Conservation (phyloP, 345 rosid species). For the Cardamine occulta region DNA sequence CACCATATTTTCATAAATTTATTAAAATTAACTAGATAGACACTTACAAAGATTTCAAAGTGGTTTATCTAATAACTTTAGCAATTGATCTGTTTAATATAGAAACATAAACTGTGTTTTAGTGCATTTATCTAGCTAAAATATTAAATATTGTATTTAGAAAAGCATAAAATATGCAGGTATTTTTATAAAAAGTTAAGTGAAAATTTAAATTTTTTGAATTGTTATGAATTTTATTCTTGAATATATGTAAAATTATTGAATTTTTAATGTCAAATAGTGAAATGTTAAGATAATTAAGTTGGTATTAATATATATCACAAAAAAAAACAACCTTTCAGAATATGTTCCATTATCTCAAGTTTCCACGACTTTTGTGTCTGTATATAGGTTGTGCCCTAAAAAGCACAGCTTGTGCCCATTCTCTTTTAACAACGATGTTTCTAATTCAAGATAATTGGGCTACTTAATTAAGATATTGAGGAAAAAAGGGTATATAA, state of each 20-base stretch:
- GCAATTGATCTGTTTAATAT: too few relatives aligned
- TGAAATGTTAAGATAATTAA: neutral
- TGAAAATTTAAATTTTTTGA: too few relatives aligned
- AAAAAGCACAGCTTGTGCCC: constrained; percentile 16
- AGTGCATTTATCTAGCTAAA: neutral
- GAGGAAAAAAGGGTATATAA: neutral
- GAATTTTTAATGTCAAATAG: neutral
- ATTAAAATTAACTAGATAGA: too few relatives aligned
- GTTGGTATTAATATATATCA: neutral
- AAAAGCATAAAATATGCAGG: neutral
- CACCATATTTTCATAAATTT: too few relatives aligned
- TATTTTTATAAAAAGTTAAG: too few relatives aligned
- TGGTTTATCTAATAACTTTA: too few relatives aligned
- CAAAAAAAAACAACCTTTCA: neutral
- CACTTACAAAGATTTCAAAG: neutral
- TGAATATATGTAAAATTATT: neutral
- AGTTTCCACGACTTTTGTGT: constrained; percentile 22
- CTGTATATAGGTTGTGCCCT: constrained; percentile 15
- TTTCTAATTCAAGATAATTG: neutral
- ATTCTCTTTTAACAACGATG: constrained; percentile 12
- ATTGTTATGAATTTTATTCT: neutral
- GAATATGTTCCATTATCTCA: constrained; percentile 9
- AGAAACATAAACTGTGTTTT: too few relatives aligned
- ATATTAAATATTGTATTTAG: too few relatives aligned
- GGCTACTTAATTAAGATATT: neutral